These are phyloP conservation scores for Colletotrichum acutatum DNA, from an alignment of 2,329 filamentous ascomycete genomes.

Conservation along the genomic window DNA sequence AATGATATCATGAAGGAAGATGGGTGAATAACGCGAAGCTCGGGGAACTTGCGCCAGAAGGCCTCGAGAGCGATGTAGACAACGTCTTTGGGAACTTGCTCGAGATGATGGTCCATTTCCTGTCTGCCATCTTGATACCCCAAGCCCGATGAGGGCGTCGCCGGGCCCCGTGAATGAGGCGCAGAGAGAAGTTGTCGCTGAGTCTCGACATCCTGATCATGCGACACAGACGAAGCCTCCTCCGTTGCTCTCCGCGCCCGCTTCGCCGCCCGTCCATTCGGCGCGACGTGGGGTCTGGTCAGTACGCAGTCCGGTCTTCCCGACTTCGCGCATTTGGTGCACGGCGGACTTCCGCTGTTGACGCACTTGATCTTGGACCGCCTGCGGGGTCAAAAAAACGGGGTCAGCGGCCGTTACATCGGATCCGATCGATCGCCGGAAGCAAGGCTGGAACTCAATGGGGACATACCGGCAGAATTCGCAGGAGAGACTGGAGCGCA, in stretches of 20 bases:
- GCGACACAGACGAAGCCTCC: not conserved
- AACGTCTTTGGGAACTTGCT: slow-evolving; percentile 38
- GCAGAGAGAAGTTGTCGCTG: slow-evolving; percentile 17
- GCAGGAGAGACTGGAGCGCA: slow-evolving; percentile 49
- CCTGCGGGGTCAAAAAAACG: slow-evolving; percentile 36
- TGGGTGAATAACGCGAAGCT: slow-evolving; percentile 47
- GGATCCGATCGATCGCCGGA: not conserved
- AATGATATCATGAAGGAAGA: slow-evolving; percentile 44
- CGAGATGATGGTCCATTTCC: slow-evolving; percentile 39
- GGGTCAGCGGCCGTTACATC: slow-evolving; percentile 5
- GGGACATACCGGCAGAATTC: slow-evolving; percentile 45
- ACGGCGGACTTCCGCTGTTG: slow-evolving; percentile 45
- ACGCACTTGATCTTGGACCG: slow-evolving; percentile 49
- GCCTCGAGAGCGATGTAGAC: slow-evolving; percentile 47
- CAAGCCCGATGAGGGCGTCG: slow-evolving; percentile 8
- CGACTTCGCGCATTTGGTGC: slow-evolving; percentile 43
- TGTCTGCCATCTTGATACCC: not conserved
- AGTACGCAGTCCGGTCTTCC: slow-evolving; percentile 42
- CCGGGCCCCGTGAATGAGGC: slow-evolving; percentile 22
- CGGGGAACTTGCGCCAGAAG: slow-evolving; percentile 48
- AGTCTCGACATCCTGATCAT: slow-evolving; percentile 4
- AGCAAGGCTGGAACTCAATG: not conserved
- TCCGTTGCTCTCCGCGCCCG: slow-evolving; percentile 21
- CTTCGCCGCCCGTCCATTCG: slow-evolving; percentile 17
- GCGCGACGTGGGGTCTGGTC: slow-evolving; percentile 36